phyloP scores from a whole-genome alignment of 805 yeast species.

The Kuraishia molischiana region DNA sequence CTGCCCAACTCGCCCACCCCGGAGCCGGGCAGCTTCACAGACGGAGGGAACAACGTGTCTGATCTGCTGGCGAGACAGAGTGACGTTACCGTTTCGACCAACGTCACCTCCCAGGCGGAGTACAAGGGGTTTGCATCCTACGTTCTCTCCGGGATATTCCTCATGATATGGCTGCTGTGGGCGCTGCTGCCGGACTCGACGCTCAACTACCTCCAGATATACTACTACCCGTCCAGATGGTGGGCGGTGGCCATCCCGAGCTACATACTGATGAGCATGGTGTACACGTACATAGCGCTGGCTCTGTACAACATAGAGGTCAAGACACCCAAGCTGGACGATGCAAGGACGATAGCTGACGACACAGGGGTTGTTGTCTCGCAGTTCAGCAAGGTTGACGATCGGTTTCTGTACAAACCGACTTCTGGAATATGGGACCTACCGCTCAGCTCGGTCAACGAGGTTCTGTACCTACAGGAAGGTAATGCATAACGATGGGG shows the following conservation, averaged over 20 bases:
- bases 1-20: not conserved
- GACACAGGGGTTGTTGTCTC: conserved; percentile 32
- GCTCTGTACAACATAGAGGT: conserved; percentile 71
- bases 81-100: conserved; percentile 53
- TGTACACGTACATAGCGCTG: conserved; percentile 61
- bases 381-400: conserved; percentile 8
- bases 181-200: conserved; percentile 56
- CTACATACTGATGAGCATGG: conserved; percentile 58
- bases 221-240: conserved; percentile 80
- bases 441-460: conserved; percentile 62
- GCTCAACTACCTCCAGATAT: conserved; percentile 43
- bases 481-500: not conserved
- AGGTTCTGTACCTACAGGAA: conserved; percentile 38
- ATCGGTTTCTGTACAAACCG: conserved; percentile 39
- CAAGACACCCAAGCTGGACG: conserved; percentile 49
- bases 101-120: conserved; percentile 53
- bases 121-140: conserved; percentile 84
- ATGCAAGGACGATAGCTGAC: conserved; percentile 60
- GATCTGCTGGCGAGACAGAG: conserved; percentile 56
- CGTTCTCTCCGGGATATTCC: conserved; percentile 49
- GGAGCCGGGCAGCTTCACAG: not conserved
- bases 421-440: conserved; percentile 86
- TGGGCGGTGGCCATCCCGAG: conserved; percentile 84
- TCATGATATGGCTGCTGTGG: conserved; percentile 61
- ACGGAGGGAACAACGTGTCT: conserved; percentile 13